Percentiles rank a stretch among this genome's conserved stretches.
phyloP scores from a whole-genome alignment of 208 protist genomes.

The Acanthamoeba royreba region DNA sequence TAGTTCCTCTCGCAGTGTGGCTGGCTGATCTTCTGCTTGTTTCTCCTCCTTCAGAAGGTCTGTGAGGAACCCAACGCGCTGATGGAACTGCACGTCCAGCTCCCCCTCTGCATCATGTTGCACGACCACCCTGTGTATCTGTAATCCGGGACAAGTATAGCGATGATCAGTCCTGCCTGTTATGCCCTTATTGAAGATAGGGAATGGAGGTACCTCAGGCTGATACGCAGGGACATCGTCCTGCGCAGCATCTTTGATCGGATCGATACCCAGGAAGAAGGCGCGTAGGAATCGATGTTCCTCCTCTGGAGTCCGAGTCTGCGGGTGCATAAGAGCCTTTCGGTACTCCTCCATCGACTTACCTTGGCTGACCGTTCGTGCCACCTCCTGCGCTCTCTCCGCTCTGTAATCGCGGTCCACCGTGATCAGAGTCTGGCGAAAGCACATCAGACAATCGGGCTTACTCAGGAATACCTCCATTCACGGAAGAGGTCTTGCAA shows the following conservation, averaged over 20 bases:
- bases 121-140: background rate
- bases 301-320: background rate
- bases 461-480: background rate
- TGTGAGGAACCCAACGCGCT: background rate
- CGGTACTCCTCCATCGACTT: background rate
- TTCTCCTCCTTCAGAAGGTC: background rate
- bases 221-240: background rate
- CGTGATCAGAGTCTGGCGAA: too few species aligned
- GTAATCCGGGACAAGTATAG: background rate
- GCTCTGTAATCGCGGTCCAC: too few species aligned
- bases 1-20: too few species aligned
- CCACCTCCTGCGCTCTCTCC: background rate
- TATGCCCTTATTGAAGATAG: background rate
- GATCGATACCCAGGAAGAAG: conserved; percentile 12
- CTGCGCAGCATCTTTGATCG: background rate
- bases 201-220: background rate
- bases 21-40: too few species aligned
- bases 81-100: conserved; percentile 19
- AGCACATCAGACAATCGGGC: background rate
- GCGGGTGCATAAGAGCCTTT: background rate
- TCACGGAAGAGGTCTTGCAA: background rate
- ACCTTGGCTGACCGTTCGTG: background rate
- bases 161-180: background rate
- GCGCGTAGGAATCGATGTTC: background rate
- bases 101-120: background rate